Percentiles rank a stretch among this genome's conserved stretches.
Conservation (phyloP, 2,329 filamentous ascomycete species). For the Talaromyces albobiverticillius region DNA sequence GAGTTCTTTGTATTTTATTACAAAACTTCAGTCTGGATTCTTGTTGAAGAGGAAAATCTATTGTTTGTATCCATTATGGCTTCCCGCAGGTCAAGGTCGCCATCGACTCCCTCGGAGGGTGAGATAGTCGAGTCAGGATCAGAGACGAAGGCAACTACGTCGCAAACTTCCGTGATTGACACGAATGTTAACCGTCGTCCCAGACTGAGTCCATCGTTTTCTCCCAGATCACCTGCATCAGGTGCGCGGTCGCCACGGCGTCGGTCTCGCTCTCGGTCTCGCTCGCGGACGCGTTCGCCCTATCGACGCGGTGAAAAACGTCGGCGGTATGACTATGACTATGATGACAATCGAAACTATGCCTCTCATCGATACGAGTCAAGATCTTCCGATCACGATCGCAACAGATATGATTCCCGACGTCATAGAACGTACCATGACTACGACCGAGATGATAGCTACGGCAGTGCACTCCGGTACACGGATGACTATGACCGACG, state of each 20-base stretch:
- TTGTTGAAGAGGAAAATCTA: background rate
- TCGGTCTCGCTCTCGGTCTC: conserved; percentile 46
- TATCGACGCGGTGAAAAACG: conserved; percentile 44
- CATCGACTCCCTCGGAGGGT: conserved; percentile 75
- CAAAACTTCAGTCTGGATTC: background rate
- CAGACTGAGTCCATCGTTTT: conserved; percentile 64
- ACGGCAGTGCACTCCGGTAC: conserved; percentile 43
- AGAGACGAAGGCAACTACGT: conserved; percentile 79
- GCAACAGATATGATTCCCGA: conserved; percentile 42
- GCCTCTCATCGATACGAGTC: conserved; percentile 30
- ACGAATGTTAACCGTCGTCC: conserved; percentile 86
- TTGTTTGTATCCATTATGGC: conserved; percentile 39
- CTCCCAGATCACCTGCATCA: conserved; percentile 50
- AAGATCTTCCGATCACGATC: conserved; percentile 43
- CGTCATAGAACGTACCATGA: conserved; percentile 47
- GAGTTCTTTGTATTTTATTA: conserved; percentile 16
- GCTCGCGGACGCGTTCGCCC: conserved; percentile 37
- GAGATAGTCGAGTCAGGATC: conserved; percentile 75
- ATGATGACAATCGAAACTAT: conserved; percentile 32
- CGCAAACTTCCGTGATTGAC: conserved; percentile 71
- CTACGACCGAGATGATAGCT: conserved; percentile 47
- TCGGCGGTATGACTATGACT: conserved; percentile 36
- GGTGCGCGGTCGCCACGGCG: conserved; percentile 58
- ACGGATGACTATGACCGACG: conserved; percentile 51
- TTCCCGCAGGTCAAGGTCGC: conserved; percentile 48